phyloP scores from a whole-genome alignment of 306 rosid genomes.

The Alnus glutinosa region DNA sequence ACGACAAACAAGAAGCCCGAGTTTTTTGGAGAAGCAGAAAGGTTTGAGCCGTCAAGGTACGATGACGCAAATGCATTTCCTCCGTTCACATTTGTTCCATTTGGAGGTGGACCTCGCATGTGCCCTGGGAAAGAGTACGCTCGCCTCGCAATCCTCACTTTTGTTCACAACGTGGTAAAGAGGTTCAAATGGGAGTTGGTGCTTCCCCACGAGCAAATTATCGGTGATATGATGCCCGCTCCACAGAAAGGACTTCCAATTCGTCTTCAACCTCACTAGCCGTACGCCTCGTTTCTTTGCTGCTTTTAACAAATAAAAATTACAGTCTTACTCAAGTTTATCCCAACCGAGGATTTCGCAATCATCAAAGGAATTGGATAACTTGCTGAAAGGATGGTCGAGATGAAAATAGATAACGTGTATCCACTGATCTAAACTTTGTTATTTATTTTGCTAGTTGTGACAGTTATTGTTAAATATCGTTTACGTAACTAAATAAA shows the following conservation, averaged over 20 bases:
- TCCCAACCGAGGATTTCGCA: no score
- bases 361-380: no score
- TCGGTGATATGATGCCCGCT: neutral
- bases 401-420: no score
- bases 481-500: no score
- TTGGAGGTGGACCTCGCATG: slow-evolving; percentile 7
- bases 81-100: neutral
- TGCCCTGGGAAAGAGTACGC: slow-evolving; percentile 16
- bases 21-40: neutral
- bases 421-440: no score
- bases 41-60: neutral
- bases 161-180: neutral
- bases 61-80: neutral
- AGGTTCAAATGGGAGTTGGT: slow-evolving; percentile 2
- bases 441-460: no score
- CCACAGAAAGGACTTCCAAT: neutral
- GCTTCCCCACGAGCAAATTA: neutral
- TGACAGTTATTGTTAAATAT: no score
- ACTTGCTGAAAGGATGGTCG: no score
- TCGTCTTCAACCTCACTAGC: neutral
- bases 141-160: neutral
- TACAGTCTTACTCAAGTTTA: no score
- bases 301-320: no score
- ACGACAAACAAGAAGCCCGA: slow-evolving; percentile 28
- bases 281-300: no score